A percentile compares a stretch with the other conserved stretches of the same genome.
These are phyloP conservation scores for Colletotrichum theobromicola DNA, from an alignment of 2,329 filamentous ascomycete genomes.

Conservation along the genomic window DNA sequence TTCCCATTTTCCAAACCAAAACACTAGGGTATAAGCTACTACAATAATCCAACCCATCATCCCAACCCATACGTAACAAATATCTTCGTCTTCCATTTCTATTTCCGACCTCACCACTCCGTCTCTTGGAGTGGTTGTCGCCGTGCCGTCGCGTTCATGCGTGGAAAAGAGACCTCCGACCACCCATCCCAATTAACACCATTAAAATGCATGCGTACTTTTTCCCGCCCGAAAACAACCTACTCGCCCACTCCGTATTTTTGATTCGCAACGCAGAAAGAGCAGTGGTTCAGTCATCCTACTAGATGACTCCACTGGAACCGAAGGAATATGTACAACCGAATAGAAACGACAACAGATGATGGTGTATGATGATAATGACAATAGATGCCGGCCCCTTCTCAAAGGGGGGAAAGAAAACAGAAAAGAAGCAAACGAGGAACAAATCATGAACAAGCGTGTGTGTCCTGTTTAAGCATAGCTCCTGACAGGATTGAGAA, in stretches of 20 bases:
- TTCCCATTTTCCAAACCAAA: background rate
- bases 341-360: background rate
- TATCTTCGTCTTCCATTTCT: background rate
- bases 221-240: background rate
- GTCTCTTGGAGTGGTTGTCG: background rate
- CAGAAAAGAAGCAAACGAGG: background rate
- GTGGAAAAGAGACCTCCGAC: background rate
- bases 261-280: background rate
- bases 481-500: conserved; percentile 38
- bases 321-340: background rate
- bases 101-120: background rate
- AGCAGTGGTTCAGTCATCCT: background rate
- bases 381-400: background rate
- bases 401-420: background rate
- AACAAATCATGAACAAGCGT: background rate
- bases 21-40: conserved; percentile 19
- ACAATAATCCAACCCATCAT: background rate
- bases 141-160: background rate
- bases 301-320: background rate
- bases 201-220: background rate
- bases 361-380: background rate
- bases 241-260: background rate
- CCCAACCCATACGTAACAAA: background rate
- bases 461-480: conserved; percentile 38
- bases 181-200: background rate